Base-by-base conservation (phyloP, 2,329 filamentous ascomycete genomes). In the Chaetomiaceae sp. region DNA sequence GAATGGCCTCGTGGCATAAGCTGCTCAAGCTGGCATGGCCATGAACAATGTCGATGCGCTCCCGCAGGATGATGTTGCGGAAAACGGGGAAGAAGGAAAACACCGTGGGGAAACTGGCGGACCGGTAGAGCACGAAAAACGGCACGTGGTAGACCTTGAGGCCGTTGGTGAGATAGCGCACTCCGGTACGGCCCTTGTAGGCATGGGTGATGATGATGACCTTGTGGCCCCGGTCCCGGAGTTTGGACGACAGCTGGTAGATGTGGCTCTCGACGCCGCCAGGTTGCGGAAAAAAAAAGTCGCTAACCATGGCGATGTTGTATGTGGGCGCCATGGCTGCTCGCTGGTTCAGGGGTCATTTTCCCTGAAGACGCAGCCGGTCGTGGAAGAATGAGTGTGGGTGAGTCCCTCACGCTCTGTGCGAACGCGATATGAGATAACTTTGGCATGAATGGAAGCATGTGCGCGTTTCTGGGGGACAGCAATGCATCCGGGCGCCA, bases 11-110 rank as follows among this genome's bases (percentile, higher is more conserved):
- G 66, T 95, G 89, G 66, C 92, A 96, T 46, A 99, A 78, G 67
- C 85, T 95, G 70, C 90, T 96, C 57, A 99, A 76, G 67, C 90
- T 96, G 29, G 82, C 92, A 74, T 99, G 94, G n/a, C 92, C 94
- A 67, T 99, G 94, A 0, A 99, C 91, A 63, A 99, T 99, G 69
- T 97, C 87, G 62, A 99, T 96, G 56, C 86, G 82, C 71, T 99
- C 94, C 41, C 94, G 85, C 56, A 99, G 87, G 57, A 96, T 82
- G 63, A 99, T 97, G 63, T 97, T 95, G 53, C 94, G 85, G 65
- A 99, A 91, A n/a, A 96, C 84, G 9, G 95, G 94, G 64, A 99
- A 99, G 74, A 96, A 96, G 27, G 92, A 96, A 75, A 97, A 97
- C 66, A 99, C 90, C 5, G 95, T 97, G 0, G 94, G 94, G 65